Percentiles rank a stretch among this genome's conserved stretches.
Evolutionary conservation across 2,329 filamentous ascomycete genomes (phyloP).

Genomic region (Shiraia sp.): DNA sequence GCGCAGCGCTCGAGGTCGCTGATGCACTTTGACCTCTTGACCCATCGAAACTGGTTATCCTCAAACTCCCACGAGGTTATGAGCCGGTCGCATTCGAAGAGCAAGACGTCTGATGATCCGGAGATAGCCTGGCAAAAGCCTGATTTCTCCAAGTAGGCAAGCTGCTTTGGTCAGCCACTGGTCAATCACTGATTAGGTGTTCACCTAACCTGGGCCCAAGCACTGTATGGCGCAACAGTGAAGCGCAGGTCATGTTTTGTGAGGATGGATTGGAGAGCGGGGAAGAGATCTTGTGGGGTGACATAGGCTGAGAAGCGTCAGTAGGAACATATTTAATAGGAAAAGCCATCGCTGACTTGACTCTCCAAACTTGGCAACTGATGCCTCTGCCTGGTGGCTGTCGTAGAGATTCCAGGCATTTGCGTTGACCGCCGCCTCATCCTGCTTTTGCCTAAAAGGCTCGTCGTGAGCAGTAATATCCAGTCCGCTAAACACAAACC

Average conservation of each 20-base stretch:
- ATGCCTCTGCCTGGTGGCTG: constrained; percentile 74
- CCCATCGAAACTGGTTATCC: constrained; percentile 64
- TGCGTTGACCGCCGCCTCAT: constrained; percentile 69
- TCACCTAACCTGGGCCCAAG: constrained; percentile 73
- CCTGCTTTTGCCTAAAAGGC: constrained; percentile 60
- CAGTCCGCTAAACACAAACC: constrained; percentile 93
- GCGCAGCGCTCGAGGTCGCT: constrained; percentile 59
- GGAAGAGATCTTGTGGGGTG: constrained; percentile 70
- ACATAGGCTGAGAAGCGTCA: constrained; percentile 59
- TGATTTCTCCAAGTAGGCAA: constrained; percentile 77
- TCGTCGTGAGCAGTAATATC: constrained; percentile 73
- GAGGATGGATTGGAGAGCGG: constrained; percentile 75
- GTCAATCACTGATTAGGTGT: constrained; percentile 1
- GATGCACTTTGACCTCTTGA: constrained; percentile 70
- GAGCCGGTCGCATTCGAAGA: constrained; percentile 80
- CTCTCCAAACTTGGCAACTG: constrained; percentile 84
- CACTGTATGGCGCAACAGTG: constrained; percentile 83
- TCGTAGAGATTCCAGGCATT: constrained; percentile 88
- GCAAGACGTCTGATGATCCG: constrained; percentile 80
- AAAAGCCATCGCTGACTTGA: constrained; percentile 59
- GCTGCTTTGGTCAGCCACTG: constrained; percentile 51
- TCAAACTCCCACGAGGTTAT: constrained; percentile 73
- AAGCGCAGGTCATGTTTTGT: constrained; percentile 71
- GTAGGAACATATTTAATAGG: background rate
- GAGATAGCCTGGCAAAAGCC: constrained; percentile 70